Percentiles rank a stretch among this genome's conserved stretches.
Conservation (phyloP, 768 basidiomycete species). For the Leccinum sublutescens region DNA sequence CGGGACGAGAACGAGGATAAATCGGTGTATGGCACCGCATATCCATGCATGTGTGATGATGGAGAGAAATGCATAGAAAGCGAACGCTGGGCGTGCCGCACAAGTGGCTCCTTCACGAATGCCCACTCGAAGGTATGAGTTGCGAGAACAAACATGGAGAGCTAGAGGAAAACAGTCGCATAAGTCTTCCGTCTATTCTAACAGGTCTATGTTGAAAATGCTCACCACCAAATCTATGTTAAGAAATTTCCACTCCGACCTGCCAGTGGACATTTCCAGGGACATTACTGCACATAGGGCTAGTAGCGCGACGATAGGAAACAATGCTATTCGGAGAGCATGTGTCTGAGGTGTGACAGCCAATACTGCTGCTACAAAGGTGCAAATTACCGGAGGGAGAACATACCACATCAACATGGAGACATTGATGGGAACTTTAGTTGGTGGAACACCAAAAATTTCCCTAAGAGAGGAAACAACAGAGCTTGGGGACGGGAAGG, state of each 20-base stretch:
- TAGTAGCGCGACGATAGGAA: conserved; percentile 44
- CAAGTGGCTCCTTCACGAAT: conserved; percentile 9
- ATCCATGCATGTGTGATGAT: conserved; percentile 36
- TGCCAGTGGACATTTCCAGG: conserved; percentile 12
- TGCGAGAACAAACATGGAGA: conserved; percentile 11
- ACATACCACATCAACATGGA: conserved; percentile 36
- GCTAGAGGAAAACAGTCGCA: conserved; percentile 1
- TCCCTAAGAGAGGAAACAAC: not conserved
- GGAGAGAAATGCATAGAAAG: conserved; percentile 33
- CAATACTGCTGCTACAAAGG: conserved; percentile 48
- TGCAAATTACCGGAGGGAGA: conserved; percentile 43
- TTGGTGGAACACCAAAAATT: conserved; percentile 5
- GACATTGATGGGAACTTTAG: conserved; percentile 29
- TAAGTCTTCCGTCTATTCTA: not conserved
- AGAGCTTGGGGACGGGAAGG: not conserved
- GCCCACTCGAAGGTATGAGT: conserved; percentile 21
- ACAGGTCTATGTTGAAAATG: not conserved
- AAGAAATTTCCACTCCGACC: not conserved
- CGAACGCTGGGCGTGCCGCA: conserved; percentile 33
- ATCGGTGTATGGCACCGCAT: conserved; percentile 46
- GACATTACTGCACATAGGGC: conserved; percentile 38
- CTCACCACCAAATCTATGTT: conserved; percentile 17
- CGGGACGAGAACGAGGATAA: conserved; percentile 46
- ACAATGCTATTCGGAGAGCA: conserved; percentile 41
- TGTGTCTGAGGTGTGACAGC: conserved; percentile 46